Base-by-base conservation (phyloP, 208 protist species). In the Leishmania arabica region DNA sequence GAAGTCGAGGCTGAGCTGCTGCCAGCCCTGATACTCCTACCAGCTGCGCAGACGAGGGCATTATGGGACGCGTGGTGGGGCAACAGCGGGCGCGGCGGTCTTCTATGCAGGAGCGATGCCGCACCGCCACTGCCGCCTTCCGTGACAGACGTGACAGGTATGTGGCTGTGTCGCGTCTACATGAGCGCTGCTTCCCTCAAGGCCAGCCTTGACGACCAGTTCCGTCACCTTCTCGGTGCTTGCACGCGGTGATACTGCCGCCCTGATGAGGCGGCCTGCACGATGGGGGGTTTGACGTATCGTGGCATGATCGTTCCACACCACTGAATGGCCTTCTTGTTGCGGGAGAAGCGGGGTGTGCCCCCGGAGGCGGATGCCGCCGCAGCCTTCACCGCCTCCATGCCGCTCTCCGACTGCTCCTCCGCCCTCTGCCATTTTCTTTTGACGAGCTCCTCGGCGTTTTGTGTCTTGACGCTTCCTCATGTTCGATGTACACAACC, bases 21-120 rank as follows among this genome's bases (percentile, higher is more conserved):
- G 51, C 75, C 81, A 0, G 81, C 81, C 0, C 58, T 84, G 47
- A 21, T 76, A 2, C 60, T 84, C 4, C 70, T 84, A 60, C 81
- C 81, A 31, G 75, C 81, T 24, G 53, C 75, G 53, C 54, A 77
- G 68, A 77, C 81, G 42, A n/a, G 66, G 19, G 34, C 40, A 21
- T 27, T 84, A 53, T 84, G 81, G 81, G 74, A 76, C 5, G 74
- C 81, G 68, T 84, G 81, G 81, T 84, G 81, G 81, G 64, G 81
- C 13, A 76, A 47, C 68, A 76, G 40, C 31, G 3, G 69, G 31
- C 58, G 27, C 51, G 58, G 75, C 45, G 62, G 42, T 24, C 31
- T 15, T 66, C 3, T 45, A 24, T 17, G 7, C 40, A 40, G 27
- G 11, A 27, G 24, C 42, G 21, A 11, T 6, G 31, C 40, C 6